Conservation (phyloP, 805 yeast genomes). For the Pichia membranifaciens region DNA sequence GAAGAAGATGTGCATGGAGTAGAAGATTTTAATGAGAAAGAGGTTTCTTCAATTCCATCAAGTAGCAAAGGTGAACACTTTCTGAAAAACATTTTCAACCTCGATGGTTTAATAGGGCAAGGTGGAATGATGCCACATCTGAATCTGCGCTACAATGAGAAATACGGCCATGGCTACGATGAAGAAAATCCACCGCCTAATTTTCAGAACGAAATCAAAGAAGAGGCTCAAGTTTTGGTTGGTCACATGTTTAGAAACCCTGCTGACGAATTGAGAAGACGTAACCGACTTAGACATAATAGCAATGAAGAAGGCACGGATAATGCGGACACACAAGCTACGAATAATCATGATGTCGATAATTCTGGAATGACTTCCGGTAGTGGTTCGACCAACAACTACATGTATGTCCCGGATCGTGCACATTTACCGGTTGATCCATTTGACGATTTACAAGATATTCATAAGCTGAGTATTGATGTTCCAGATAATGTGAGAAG, state of each 20-base stretch:
- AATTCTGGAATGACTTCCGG: neutral
- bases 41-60: neutral
- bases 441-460: constrained; percentile 22
- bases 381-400: neutral
- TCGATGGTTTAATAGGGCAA: constrained; percentile 14
- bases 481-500: constrained; percentile 41
- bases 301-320: neutral
- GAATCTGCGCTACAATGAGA: constrained; percentile 2
- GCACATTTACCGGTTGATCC: constrained; percentile 13
- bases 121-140: constrained; percentile 14
- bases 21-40: neutral
- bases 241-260: constrained; percentile 13
- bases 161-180: constrained; percentile 1
- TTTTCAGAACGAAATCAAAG: constrained; percentile 35
- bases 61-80: constrained; percentile 6
- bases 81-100: constrained; percentile 12
- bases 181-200: constrained; percentile 18
- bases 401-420: constrained; percentile 9
- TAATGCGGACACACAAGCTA: neutral
- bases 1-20: neutral
- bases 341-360: neutral
- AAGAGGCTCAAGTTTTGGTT: constrained; percentile 52
- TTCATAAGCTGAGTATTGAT: constrained; percentile 34
- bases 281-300: too few relatives aligned
- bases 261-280: constrained; percentile 24